Percentiles rank a stretch among this genome's conserved stretches.
These are phyloP conservation scores for Citrus cavaleriei DNA, from an alignment of 345 rosid species.

Conservation along the genomic window DNA sequence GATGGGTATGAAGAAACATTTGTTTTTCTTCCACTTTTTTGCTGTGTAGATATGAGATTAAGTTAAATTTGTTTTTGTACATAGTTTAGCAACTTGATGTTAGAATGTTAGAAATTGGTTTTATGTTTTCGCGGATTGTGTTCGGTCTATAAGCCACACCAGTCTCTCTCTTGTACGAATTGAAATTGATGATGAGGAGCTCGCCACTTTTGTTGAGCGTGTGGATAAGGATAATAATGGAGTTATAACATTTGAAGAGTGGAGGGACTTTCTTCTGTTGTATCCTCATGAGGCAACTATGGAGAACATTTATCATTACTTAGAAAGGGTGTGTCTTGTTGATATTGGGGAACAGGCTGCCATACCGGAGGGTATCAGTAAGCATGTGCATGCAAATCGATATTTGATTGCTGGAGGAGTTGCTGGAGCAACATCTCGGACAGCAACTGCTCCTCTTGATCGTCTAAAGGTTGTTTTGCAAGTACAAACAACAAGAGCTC, in stretches of 20 bases:
- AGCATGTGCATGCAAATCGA: conserved; percentile 67
- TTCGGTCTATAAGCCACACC: conserved; percentile 54
- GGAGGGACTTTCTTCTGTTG: conserved; percentile 89
- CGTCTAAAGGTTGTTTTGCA: conserved; percentile 81
- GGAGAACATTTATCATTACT: conserved; percentile 80
- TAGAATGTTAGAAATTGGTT: no score
- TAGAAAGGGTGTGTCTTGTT: conserved; percentile 83
- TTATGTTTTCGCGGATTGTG: conserved; percentile 12
- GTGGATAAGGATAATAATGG: conserved; percentile 92
- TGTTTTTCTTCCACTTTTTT: neutral
- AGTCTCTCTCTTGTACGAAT: conserved; percentile 54
- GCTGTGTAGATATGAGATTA: neutral
- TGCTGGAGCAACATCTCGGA: conserved; percentile 89
- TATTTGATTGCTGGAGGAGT: conserved; percentile 88
- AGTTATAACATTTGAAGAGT: conserved; percentile 83
- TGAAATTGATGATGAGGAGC: conserved; percentile 85
- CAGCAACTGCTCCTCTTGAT: conserved; percentile 89
- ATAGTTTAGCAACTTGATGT: neutral
- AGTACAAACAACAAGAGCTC: conserved; percentile 64
- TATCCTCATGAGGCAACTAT: conserved; percentile 97
- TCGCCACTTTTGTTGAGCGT: conserved; percentile 83
- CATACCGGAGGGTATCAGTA: conserved; percentile 79
- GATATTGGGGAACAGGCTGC: conserved; percentile 91
- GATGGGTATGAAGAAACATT: neutral
- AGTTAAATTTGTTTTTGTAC: neutral